Evolutionary conservation across 1,284 basidiomycete genomes (phyloP).

Genomic region (Rhodotorula sp.): DNA sequence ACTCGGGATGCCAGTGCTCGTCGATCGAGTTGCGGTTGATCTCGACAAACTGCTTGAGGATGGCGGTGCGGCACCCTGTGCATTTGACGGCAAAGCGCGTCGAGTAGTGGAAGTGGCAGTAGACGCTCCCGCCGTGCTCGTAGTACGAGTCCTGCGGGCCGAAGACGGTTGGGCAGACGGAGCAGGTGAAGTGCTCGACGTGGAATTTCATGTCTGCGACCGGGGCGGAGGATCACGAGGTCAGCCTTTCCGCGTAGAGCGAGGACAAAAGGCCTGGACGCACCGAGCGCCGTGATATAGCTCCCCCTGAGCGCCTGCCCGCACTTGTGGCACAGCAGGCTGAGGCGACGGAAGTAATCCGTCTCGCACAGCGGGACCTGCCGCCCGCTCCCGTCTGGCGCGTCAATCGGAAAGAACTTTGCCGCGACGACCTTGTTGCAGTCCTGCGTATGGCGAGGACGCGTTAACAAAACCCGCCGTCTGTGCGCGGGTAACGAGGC

Average conservation of each 20-base stretch:
- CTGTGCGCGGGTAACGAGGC: background rate
- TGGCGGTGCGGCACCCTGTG: conserved; percentile 96
- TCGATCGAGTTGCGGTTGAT: conserved; percentile 97
- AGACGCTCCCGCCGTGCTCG: conserved; percentile 94
- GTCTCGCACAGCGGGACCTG: conserved; percentile 94
- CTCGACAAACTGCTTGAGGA: conserved; percentile 98
- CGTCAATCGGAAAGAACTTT: conserved; percentile 98
- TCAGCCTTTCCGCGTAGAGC: background rate
- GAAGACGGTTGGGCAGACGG: conserved; percentile 91
- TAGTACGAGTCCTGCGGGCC: conserved; percentile 99
- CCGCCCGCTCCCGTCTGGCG: conserved; percentile 62
- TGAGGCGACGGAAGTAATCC: conserved; percentile 94
- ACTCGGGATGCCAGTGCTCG: conserved; percentile 99
- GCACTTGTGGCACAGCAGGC: conserved; percentile 96
- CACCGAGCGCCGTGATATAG: conserved; percentile 98
- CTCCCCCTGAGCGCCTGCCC: conserved; percentile 90
- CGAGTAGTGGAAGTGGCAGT: conserved; percentile 97
- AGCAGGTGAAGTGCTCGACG: conserved; percentile 99
- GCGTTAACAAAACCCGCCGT: too few species aligned
- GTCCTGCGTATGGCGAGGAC: conserved; percentile 63
- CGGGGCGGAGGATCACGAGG: background rate
- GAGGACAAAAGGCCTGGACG: conserved; percentile 54
- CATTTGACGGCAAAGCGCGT: conserved; percentile 98
- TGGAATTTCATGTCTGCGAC: conserved; percentile 92
- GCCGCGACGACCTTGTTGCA: conserved; percentile 94